These are phyloP conservation scores for Tetradesmus obliquus DNA, from an alignment of 139 green algal species.

Conservation along the genomic window DNA sequence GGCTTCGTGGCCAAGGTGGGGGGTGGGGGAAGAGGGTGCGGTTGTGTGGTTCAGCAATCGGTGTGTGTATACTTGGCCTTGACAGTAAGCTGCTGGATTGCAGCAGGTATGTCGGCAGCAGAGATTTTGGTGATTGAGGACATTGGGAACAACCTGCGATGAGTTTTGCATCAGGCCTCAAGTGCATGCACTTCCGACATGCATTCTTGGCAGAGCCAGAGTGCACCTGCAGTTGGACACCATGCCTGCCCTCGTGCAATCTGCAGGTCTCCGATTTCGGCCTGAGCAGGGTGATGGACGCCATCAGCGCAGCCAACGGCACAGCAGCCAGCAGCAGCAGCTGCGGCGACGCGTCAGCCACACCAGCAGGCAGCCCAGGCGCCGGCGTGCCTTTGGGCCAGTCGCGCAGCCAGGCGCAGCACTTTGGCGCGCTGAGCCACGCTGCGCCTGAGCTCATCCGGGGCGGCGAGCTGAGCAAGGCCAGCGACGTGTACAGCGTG, in stretches of 20 bases:
- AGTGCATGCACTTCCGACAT: background rate
- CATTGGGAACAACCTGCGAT: too few relatives aligned
- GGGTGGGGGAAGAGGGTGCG: too few relatives aligned
- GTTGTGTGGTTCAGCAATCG: background rate
- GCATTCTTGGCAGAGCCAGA: too few relatives aligned
- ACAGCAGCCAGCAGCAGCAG: background rate
- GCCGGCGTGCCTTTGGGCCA: background rate
- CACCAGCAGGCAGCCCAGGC: background rate
- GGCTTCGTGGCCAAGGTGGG: constrained; percentile 37
- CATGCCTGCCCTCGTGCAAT: background rate
- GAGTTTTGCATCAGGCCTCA: too few relatives aligned
- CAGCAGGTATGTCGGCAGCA: background rate
- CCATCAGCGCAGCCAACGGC: constrained; percentile 19
- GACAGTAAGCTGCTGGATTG: too few relatives aligned
- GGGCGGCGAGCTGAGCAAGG: constrained; percentile 14
- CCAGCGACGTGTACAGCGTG: constrained; percentile 51
- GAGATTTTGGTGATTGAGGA: too few relatives aligned
- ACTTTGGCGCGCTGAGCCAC: constrained; percentile 42
- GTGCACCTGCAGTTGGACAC: background rate
- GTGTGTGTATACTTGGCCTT: background rate
- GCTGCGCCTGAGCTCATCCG: constrained; percentile 52
- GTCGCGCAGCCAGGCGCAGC: background rate
- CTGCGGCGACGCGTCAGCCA: background rate
- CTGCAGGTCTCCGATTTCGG: constrained; percentile 89
- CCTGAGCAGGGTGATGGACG: constrained; percentile 63